Base-by-base conservation (phyloP, 345 rosid genomes). In the Linum usitatissimum region DNA sequence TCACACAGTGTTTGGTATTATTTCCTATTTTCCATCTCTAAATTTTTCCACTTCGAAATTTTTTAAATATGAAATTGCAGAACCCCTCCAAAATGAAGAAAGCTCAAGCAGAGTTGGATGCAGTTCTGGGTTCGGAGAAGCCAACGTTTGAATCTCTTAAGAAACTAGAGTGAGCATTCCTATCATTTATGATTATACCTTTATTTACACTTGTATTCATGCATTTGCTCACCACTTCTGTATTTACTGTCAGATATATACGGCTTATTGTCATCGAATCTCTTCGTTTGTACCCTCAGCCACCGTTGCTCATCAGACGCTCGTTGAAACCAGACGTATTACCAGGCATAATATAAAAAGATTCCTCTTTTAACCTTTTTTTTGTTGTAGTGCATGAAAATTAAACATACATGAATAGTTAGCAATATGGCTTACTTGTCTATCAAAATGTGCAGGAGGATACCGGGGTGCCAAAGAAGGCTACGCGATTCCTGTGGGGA, bases 271-370 rank as follows among this genome's bases (percentile, higher is more conserved):
- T 88, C 64, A 90, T 81, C 12, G 98, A 91, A 87, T 19, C 89
- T 55, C 98, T 91, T 66, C 96, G 95, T 53, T 75, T 91, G 73
- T 91, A 78, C 77, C 98, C 96, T 75, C 95, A 91, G 66, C 98
- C 98, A 9, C 98, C 98, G 23, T 62, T 91, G 72, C 86, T 91
- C 19, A 88, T 91, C 62, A 79, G 98, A 70, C 95, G 96, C 36
- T 28, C 96, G 57, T 80, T 88, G 45, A 79, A 85, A 69, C 62
- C 86, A 31, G 96, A 88, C 66, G 72, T 71, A 54, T 74, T 91
- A 30, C 98, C 98, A 18, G 98, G 98, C 86, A 80, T 31, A 31
- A 31, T 31, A 31, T 31, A 31, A 2, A 3, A 31, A 31, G 36
- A 31, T 31, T 6, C 36, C 36, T 31, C 36, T 31, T 31, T 31